Percentiles rank a stretch among this genome's conserved stretches.
Conservation (phyloP, 805 yeast species). For the Maudiozyma barnettii region DNA sequence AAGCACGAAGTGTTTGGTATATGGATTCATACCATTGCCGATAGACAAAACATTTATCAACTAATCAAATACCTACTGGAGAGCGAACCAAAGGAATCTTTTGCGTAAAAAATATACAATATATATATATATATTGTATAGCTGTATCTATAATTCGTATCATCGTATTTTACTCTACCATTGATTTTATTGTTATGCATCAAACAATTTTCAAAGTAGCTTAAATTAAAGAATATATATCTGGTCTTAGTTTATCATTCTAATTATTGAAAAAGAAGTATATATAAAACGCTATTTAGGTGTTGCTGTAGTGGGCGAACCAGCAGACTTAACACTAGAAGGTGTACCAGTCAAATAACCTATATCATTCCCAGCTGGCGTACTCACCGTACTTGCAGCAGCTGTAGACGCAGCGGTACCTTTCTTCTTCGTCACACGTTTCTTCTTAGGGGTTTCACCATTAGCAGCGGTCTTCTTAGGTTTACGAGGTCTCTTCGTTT, state of each 20-base stretch:
- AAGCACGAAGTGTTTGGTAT: conserved; percentile 66
- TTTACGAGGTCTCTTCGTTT: conserved; percentile 26
- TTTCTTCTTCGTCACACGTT: conserved; percentile 21
- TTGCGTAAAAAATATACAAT: conserved; percentile 11
- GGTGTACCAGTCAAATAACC: conserved; percentile 1
- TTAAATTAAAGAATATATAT: background rate
- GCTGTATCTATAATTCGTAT: too few relatives aligned
- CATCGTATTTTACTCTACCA: too few relatives aligned
- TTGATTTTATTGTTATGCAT: background rate
- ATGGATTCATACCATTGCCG: conserved; percentile 66
- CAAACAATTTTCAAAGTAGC: background rate
- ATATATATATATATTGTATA: background rate
- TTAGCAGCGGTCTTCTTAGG: conserved; percentile 19
- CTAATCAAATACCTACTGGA: conserved; percentile 29
- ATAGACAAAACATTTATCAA: conserved; percentile 50
- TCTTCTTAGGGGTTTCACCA: conserved; percentile 16
- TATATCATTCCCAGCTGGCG: background rate
- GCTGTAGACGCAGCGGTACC: conserved; percentile 4
- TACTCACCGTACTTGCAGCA: conserved; percentile 4
- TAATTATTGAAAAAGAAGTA: background rate
- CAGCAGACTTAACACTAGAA: background rate
- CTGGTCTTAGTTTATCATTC: too few relatives aligned
- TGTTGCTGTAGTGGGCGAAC: background rate
- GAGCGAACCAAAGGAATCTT: conserved; percentile 27
- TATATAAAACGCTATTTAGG: background rate